Evolutionary conservation across 2,329 filamentous ascomycete species (phyloP), one percentile per base, ranked within the genome.

Genomic region (Paraphoma chrysanthemicola): DNA sequence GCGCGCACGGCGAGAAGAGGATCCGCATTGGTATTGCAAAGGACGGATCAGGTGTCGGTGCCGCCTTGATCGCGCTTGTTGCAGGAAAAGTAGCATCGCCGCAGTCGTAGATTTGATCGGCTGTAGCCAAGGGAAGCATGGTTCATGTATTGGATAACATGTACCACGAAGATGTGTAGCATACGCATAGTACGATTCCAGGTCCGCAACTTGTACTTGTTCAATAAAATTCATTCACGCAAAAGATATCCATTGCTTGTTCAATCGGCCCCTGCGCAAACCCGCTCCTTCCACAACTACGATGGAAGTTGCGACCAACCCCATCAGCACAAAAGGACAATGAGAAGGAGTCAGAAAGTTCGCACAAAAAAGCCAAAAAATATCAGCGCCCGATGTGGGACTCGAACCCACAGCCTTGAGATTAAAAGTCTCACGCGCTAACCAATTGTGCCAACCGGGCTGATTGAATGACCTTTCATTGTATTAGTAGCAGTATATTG

Each of bases 1-100:
- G 94, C 4, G 80, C 83, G 44, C 81, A 85, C 54, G 93, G 93
- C 10, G 93, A 96, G 63, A 90, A 91, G 79, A 91, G 88, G 78
- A 91, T 99, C 63, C 86, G 92, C 54, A 97, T 99, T 70, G 95
- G 94, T 18, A 95, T 98, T 71, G 95, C 95, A 60, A 97, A 97
- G 83, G 95, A 99, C 75, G 95, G 95, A 46, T 95, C 91, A 62
- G 95, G 92, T 61, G 91, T 97, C n/a, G 95, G 95, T 51, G 95
- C 95, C 3, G 95, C 95, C 41, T 81, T 99, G 68, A 98, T 98
- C 78, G 95, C 95, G 49, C 85, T 97, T 48, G 91, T 97, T 29
- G 94, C 94, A 1, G 90, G 90, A 1, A 81, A 84, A 70, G 69
- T 75, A 2, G 58, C 51, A 6, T 54, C 62, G 43, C 66, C 67